Evolutionary conservation across 306 rosid genomes (phyloP), one percentile per base, ranked within the genome.

Genomic region (Hylodesmum podocarpum): DNA sequence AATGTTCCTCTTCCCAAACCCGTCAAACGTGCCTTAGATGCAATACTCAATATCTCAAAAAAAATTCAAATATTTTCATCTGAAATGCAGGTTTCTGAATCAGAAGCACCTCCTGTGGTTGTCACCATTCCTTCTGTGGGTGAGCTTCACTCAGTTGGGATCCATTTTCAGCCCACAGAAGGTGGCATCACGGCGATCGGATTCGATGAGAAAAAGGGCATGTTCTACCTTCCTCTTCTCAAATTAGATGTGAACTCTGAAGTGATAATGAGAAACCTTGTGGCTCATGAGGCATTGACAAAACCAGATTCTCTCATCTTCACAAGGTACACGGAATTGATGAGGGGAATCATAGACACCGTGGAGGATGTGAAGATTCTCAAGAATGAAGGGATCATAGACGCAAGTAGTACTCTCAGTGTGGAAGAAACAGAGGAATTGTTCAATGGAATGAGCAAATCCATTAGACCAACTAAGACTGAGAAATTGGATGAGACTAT

Each of bases 181-280:
- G 76, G 76, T n/a, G 75, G 63, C 74, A 68, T 83, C 69, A 11
- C 0, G 16, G 21, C 8, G 14, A 58, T 73, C 6, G 44, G 44
- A 41, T 73, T 73, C 1, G 58, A 73, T 1, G 44, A 73, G 41
- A 40, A 12, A 19, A 61, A 19, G 5, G 28, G 18, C 22, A n/a
- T 18, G 1, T 28, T 84, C 24, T 29, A 22, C 63, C 73, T 80
- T 1, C 87, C 81, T 3, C 1, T n/a, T 27, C 3, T 83, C 8
- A 31, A 6, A 33, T 1, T 78, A 10, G 27, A 50, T 16, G 65
- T 13, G 1, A 47, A 67, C 62, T 27, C 70, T 0, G 76, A 79
- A 72, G 70, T 72, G 4, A 40, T 77, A 21, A 9, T 84, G 5
- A 63, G 87, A 58, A 80, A 84, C 80, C 54, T 84, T 3, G 71